A percentile compares a stretch with the other conserved stretches of the same genome.
phyloP scores from a whole-genome alignment of 306 rosid species.

The Fagus sylvatica region DNA sequence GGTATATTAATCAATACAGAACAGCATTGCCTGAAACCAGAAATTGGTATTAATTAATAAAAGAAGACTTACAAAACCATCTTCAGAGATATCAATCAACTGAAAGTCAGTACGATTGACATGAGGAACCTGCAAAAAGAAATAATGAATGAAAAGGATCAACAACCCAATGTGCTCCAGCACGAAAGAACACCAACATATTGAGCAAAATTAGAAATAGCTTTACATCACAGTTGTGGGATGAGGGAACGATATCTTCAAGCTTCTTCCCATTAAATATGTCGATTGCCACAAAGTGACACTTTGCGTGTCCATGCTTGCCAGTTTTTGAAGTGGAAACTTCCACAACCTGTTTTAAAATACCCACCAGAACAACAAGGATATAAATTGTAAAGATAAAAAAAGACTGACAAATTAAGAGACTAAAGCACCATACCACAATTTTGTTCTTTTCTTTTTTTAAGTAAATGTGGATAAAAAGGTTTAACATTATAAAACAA shows the following conservation, averaged over 20 bases:
- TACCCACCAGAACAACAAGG: background rate
- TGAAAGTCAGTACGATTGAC: conserved; percentile 73
- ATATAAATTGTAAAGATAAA: background rate
- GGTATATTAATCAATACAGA: background rate
- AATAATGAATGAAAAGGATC: background rate
- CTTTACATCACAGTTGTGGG: conserved; percentile 74
- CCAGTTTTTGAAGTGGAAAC: conserved; percentile 79
- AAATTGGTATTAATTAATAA: background rate
- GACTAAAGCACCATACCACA: background rate
- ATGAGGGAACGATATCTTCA: conserved; percentile 74
- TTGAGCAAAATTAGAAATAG: background rate
- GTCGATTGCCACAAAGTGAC: conserved; percentile 77
- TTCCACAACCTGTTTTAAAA: conserved; percentile 44
- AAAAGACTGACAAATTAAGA: background rate
- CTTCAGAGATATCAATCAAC: conserved; percentile 74
- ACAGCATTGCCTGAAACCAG: background rate
- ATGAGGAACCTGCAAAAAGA: conserved; percentile 60
- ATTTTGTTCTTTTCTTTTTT: background rate
- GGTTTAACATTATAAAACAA: background rate
- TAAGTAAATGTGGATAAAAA: background rate
- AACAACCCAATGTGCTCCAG: background rate
- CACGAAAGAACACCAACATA: background rate
- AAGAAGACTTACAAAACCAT: conserved; percentile 64
- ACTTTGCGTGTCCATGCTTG: conserved; percentile 77
- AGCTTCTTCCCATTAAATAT: conserved; percentile 74